These are phyloP conservation scores for Alternaria triticimaculans DNA, from an alignment of 2,329 filamentous ascomycete genomes.

Conservation along the genomic window DNA sequence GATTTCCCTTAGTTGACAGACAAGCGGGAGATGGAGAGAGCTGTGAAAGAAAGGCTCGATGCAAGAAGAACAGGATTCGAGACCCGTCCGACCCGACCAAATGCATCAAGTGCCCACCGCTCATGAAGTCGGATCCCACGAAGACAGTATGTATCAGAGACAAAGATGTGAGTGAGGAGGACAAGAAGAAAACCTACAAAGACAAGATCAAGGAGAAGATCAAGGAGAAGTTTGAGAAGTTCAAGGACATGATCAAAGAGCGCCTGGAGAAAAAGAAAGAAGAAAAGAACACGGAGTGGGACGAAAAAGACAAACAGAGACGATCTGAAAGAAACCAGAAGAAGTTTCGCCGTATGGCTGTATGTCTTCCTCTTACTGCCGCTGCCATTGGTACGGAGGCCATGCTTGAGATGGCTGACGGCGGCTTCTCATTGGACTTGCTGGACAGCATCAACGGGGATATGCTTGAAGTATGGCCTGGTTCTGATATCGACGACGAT, in stretches of 20 bases:
- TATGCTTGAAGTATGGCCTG: constrained; percentile 14
- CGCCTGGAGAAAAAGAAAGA: constrained; percentile 4
- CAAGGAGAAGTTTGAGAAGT: not conserved
- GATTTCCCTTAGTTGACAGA: not conserved
- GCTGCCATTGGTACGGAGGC: constrained; percentile 12
- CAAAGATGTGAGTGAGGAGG: constrained; percentile 10
- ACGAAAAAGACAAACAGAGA: constrained; percentile 10
- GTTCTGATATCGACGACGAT: constrained; percentile 8
- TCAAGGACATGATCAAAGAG: not conserved
- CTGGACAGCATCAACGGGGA: constrained; percentile 12
- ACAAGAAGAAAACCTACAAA: constrained; percentile 8
- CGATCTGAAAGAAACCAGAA: constrained; percentile 10
- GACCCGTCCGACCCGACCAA: constrained; percentile 8
- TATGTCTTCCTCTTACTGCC: constrained; percentile 11
- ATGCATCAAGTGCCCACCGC: constrained; percentile 13
- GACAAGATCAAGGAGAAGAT: constrained; percentile 11
- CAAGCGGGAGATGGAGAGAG: not conserved
- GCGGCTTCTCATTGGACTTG: constrained; percentile 12
- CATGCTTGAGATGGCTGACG: constrained; percentile 15
- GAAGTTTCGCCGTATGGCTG: constrained; percentile 8
- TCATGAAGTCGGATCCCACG: constrained; percentile 12
- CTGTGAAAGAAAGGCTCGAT: constrained; percentile 11
- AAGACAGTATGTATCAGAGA: constrained; percentile 8
- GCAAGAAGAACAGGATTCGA: constrained; percentile 14
- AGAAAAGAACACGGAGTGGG: constrained; percentile 12